Base-by-base conservation (phyloP, 306 rosid genomes). In the Cajanus cajan region DNA sequence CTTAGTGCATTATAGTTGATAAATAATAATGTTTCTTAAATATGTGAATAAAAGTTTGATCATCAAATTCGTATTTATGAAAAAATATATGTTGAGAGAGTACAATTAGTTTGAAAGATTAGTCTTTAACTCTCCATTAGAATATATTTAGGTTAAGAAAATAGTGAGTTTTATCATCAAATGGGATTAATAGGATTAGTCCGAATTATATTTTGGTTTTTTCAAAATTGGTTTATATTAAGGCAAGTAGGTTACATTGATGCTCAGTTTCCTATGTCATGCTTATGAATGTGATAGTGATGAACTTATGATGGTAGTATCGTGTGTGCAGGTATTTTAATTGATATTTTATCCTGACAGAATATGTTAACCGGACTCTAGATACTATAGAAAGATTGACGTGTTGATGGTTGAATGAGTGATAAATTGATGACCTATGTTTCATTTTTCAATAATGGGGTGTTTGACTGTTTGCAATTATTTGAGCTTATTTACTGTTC, bases 401-500 rank as follows among this genome's bases (percentile, higher is more conserved):
- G 22, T 24, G 7, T 21, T 55, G 62, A 18, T 55, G 15, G 64
- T 58, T 11, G 36, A 58, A 25, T 58, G 64, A 21, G 16, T 25
- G 18, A 58, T 12, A 25, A 11, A 58, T 58, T 58, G 4, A 58
- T 25, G 11, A 12, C 1, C 39, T 22, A 13, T 28, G 37, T 57
- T 57, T 11, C 37, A 25, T 28, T 28, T 28, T 1, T 28, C 31
- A 28, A 47, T 1, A 16, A 22, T 58, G 65, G 18, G 18, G 14
- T 55, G 33, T 55, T 21, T 66, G 39, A n/a, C n/a, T n/a, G n/a
- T n/a, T n/a, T n/a, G n/a, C 52, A 72, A 40, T 71, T 62, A 58
- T 21, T 6, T 37, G 59, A 57, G 9, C 44, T 68, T n/a, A 57
- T 67, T 31, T 59, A 13, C n/a, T 78, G 39, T 72, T 15, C 8